phyloP scores from a whole-genome alignment of 2,329 filamentous ascomycete species.

The Colletotrichum sp. region DNA sequence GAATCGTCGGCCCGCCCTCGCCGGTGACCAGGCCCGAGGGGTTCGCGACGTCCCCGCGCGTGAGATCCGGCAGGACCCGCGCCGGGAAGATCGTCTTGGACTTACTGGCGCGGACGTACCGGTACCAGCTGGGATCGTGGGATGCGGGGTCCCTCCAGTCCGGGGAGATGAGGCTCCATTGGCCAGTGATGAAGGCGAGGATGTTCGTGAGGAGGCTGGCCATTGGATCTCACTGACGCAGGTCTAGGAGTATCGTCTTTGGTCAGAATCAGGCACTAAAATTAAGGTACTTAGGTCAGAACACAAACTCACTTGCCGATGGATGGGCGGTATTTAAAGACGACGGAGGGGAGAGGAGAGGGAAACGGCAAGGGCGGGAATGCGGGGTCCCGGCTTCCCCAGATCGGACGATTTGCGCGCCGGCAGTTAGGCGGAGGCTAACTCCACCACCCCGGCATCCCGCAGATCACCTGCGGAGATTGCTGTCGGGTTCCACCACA shows the following conservation, averaged over 20 bases:
- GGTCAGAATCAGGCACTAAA: not conserved
- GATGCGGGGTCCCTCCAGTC: not conserved
- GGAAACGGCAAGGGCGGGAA: not conserved
- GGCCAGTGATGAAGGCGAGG: not conserved
- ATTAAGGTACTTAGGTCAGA: not conserved
- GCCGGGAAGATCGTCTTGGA: constrained; percentile 34
- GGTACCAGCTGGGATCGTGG: constrained; percentile 37
- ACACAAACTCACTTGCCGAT: not conserved
- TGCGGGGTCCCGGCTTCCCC: constrained; percentile 14
- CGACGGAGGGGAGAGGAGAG: not conserved
- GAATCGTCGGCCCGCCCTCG: constrained; percentile 30
- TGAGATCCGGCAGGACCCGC: constrained; percentile 34
- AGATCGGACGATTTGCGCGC: constrained; percentile 9
- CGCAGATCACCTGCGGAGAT: not conserved
- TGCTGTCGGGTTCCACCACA: not conserved
- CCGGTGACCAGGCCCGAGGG: constrained; percentile 35
- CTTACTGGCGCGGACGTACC: constrained; percentile 43
- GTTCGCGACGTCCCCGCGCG: constrained; percentile 42
- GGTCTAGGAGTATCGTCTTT: not conserved
- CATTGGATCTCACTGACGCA: not conserved
- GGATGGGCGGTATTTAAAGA: not conserved
- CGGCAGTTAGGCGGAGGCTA: not conserved
- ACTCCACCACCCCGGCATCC: not conserved
- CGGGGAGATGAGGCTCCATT: not conserved
- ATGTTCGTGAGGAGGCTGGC: not conserved